Percentiles rank a stretch among this genome's conserved stretches.
phyloP scores from a whole-genome alignment of 1,284 basidiomycete genomes.

The Thelephora terrestris region DNA sequence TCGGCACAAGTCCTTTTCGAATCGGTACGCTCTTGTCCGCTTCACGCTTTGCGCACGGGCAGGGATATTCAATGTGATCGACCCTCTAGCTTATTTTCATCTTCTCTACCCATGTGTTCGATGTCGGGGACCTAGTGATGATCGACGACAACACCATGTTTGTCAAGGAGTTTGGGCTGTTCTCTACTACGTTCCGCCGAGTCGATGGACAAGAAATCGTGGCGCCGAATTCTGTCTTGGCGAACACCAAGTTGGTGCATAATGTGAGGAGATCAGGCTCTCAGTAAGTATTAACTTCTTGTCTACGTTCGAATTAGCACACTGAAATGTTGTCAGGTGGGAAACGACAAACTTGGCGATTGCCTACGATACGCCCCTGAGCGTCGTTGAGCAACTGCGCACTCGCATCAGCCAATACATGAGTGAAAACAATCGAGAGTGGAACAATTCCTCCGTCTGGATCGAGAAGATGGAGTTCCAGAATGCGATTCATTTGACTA shows the following conservation, averaged over 20 bases:
- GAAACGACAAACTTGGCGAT: slow-evolving; percentile 61
- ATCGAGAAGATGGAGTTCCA: slow-evolving; percentile 74
- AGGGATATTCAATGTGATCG: slow-evolving; percentile 4
- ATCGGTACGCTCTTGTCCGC: slow-evolving; percentile 36
- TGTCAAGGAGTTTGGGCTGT: slow-evolving; percentile 60
- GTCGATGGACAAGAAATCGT: slow-evolving; percentile 76
- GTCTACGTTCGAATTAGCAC: slow-evolving; percentile 16
- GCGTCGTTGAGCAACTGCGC: slow-evolving; percentile 59
- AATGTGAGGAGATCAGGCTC: slow-evolving; percentile 68
- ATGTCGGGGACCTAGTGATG: slow-evolving; percentile 71
- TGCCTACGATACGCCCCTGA: slow-evolving; percentile 56
- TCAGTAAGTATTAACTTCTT: slow-evolving; percentile 33
- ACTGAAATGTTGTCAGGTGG: slow-evolving; percentile 42
- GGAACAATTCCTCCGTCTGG: slow-evolving; percentile 50
- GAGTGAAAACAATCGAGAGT: slow-evolving; percentile 60
- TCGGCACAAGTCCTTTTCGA: slow-evolving; percentile 77
- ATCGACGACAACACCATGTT: slow-evolving; percentile 55
- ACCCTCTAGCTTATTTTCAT: slow-evolving; percentile 61
- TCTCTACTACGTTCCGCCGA: slow-evolving; percentile 71
- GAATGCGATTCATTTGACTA: slow-evolving; percentile 55
- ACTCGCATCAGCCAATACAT: slow-evolving; percentile 52
- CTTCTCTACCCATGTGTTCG: slow-evolving; percentile 73
- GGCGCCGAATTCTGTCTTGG: slow-evolving; percentile 71
- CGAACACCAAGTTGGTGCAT: slow-evolving; percentile 67
- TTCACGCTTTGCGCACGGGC: not conserved